Evolutionary conservation across 768 basidiomycete species (phyloP), one percentile per base, ranked within the genome.

Genomic region (Pisolithus marmoratus): DNA sequence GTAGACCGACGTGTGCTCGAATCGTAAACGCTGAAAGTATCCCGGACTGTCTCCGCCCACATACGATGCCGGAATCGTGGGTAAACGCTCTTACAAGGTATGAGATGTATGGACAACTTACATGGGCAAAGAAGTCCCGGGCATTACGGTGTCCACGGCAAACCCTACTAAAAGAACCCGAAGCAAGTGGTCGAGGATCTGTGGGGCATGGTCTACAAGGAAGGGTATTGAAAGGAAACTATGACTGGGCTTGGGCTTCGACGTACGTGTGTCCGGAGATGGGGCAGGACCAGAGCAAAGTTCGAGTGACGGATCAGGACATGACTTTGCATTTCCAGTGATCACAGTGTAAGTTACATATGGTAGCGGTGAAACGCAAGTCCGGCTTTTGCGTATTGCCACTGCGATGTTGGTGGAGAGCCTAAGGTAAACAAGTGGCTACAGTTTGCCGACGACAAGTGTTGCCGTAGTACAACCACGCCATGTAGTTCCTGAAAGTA

Each of bases 91-190:
- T 24, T 17, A 7, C 12, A 6, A 26, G 15, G 23, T 12, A 44
- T 44, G 17, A 11, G 38, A 5, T n/a, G n/a, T n/a, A n/a, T n/a
- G n/a, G 8, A 17, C 38, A 6, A 54, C 76, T 27, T 55, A 86
- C 88, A 71, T 94, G 93, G 44, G 80, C 76, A 61, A 93, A 95
- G 72, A 96, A 0, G 93, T 94, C 8, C 75, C 69, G 38, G 88
- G 76, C 6, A 95, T 85, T 49, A 89, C 62, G 2, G 72, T 72
- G 60, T 91, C 84, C 2, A 85, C 83, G 38, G 91, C 59, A 50
- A 79, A 72, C n/a, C 74, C 79, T 0, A 94, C 44, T 12, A 74
- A 69, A 1, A 82, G 82, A 2, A 83, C 68, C 38, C 74, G 71
- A 5, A 75, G 66, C 12, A 85, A 60, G 2, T 72, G 59, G 11